These are phyloP conservation scores for Eucalyptus fibrosa DNA, from an alignment of 345 rosid genomes.

Conservation along the genomic window DNA sequence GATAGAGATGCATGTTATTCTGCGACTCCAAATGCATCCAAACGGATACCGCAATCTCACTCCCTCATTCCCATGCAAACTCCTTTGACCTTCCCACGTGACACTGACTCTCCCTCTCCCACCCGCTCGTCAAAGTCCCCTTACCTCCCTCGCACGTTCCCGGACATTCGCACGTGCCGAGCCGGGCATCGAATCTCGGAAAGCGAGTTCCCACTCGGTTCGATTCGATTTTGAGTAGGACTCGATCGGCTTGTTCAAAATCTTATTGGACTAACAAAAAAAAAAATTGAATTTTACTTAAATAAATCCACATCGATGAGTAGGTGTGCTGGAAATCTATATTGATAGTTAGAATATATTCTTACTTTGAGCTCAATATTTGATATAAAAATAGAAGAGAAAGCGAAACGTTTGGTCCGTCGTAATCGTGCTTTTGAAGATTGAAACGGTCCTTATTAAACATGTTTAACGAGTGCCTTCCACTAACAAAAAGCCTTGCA, in stretches of 20 bases:
- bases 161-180: neutral
- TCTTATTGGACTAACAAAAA: neutral
- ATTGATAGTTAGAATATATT: neutral
- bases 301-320: accelerated
- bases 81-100: neutral
- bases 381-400: neutral
- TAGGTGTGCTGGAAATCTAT: too few relatives aligned
- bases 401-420: neutral
- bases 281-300: accelerated
- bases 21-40: neutral
- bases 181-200: neutral
- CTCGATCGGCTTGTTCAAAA: neutral
- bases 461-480: neutral
- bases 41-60: neutral
- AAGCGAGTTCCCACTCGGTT: neutral
- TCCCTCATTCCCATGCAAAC: neutral
- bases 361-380: neutral
- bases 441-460: neutral
- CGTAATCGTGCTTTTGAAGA: neutral
- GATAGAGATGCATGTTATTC: neutral
- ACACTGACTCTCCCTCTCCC: neutral
- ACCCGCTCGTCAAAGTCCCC: neutral
- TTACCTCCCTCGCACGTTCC: neutral
- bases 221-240: neutral
- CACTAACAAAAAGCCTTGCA: neutral